These are phyloP conservation scores for Candida coquimbonensis DNA, from an alignment of 805 yeast genomes.

Conservation along the genomic window DNA sequence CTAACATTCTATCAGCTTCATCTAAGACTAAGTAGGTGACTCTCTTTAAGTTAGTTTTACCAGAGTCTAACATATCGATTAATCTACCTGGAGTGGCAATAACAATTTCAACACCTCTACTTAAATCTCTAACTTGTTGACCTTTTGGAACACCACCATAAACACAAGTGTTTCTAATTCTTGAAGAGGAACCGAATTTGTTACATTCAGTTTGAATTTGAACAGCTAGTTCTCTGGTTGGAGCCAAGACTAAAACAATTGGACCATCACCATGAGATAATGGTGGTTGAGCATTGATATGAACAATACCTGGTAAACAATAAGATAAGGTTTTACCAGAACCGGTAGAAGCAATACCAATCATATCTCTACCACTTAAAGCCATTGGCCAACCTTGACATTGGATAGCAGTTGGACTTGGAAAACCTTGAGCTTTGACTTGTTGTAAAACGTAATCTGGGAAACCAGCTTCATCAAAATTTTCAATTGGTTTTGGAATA, in stretches of 20 bases:
- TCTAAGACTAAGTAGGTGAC: constrained; percentile 95
- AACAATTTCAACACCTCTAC: constrained; percentile 91
- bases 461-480: constrained; percentile 96
- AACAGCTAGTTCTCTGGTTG: constrained; percentile 98
- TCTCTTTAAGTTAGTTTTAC: constrained; percentile 91
- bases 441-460: constrained; percentile 88
- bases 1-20: constrained; percentile 99
- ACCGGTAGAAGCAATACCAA: constrained; percentile 98
- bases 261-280: constrained; percentile 96
- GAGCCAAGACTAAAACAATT: constrained; percentile 89
- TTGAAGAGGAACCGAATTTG: constrained; percentile 85
- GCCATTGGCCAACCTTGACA: constrained; percentile 99
- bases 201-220: constrained; percentile 95
- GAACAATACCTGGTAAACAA: constrained; percentile 95
- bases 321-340: constrained; percentile 97
- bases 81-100: constrained; percentile 99
- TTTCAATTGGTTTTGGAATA: constrained; percentile 89
- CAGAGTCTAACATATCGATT: constrained; percentile 93
- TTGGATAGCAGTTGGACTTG: constrained; percentile 91
- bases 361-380: constrained; percentile 95
- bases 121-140: constrained; percentile 92
- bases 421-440: constrained; percentile 89
- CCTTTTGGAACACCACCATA: constrained; percentile 99
- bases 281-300: constrained; percentile 96
- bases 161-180: constrained; percentile 94